Base-by-base conservation (phyloP, 1,284 basidiomycete genomes). In the Fomitopsis palustris region DNA sequence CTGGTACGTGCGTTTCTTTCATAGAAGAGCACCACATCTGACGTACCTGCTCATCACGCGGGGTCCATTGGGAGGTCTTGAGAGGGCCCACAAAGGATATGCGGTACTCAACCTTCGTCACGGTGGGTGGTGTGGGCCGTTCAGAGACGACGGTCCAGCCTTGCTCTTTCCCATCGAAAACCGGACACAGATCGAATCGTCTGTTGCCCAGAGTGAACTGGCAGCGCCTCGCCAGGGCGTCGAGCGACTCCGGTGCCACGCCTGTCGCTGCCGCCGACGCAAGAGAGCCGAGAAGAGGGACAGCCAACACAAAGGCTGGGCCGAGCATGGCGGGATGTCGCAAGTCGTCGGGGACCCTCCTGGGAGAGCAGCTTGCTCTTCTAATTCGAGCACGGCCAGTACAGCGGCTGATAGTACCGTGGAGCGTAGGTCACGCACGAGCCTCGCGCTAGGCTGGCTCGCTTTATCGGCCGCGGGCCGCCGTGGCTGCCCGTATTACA, bases 111-210 rank as follows among this genome's bases (percentile, higher is more conserved):
- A 63, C 69, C 54, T 66, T 72, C 17, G 72, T 72, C 52, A 72
- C 55, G 33, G 71, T 75, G 35, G 74, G 74, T 35, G 72, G 69
- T 31, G 72, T 73, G 59, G 60, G 54, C 49, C 61, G 59, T 55
- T 67, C 65, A 27, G 53, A 58, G 52, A 62, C 61, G 43, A 74
- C 42, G 42, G 56, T 57, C 65, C 65, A 64, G 25, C 60, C 63
- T 21, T 60, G 60, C 21, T 65, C 60, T 52, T 67, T 66, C 25
- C 61, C 64, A 35, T 66, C 54, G 33, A 74, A 56, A 33, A 75
- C 60, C 42, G 72, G 72, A 61, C 73, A 74, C 31, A 75, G 58
- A 65, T 72, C 61, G 57, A 68, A 75, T 19, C 16, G 43, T 42
- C 59, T 54, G 27, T 63, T 57, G 12, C 66, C 69, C 25, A 73